Base-by-base conservation (phyloP, 1,284 basidiomycete species). In the Ceratobasidium sp. region DNA sequence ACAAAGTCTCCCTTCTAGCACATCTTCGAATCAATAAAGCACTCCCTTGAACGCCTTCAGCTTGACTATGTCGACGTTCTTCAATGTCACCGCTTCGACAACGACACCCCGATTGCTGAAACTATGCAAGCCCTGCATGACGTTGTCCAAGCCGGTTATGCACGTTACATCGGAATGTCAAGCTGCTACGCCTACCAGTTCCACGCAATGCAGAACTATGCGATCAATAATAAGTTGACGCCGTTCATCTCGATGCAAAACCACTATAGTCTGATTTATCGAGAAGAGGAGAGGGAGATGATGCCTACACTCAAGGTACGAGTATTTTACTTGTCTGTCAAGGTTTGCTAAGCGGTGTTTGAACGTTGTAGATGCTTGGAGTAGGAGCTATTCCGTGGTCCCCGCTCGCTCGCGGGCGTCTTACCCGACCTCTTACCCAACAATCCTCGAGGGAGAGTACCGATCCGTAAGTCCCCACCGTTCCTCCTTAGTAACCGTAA, bases 101-200 rank as follows among this genome's bases (percentile, higher is more conserved):
- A 81, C 44, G 83, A 86, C 35, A 86, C 85, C 0, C 84, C 85
- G 0, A 85, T 86, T 69, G 83, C 84, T 70, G 83, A 84, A 80
- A 85, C 84, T 0, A 88, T 88, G 87, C n/a, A n/a, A n/a, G n/a
- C n/a, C n/a, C n/a, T n/a, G n/a, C n/a, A 87, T 79, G 86, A 87
- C 73, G 83, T 87, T 27, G 85, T 86, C 60, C 81, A 86, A 80
- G 79, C 80, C 0, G 87, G 87, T 38, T 83, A 83, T 64, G 86
- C 83, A 12, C 81, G 86, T 27, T 87, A 88, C 82, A 84, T 88
- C 69, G 87, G 87, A 79, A 86, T 86, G 86, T 82, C 80, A 50
- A 78, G 70, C 10, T 77, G 71, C 30, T 74, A 77, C 44, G 79
- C 75, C n/a, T 78, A 52, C 30, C 78, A 77, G 71, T 80, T 87